A percentile compares a stretch with the other conserved stretches of the same genome.
These are phyloP conservation scores for Russula griseocarnosa DNA, from an alignment of 768 basidiomycete genomes.

Conservation along the genomic window DNA sequence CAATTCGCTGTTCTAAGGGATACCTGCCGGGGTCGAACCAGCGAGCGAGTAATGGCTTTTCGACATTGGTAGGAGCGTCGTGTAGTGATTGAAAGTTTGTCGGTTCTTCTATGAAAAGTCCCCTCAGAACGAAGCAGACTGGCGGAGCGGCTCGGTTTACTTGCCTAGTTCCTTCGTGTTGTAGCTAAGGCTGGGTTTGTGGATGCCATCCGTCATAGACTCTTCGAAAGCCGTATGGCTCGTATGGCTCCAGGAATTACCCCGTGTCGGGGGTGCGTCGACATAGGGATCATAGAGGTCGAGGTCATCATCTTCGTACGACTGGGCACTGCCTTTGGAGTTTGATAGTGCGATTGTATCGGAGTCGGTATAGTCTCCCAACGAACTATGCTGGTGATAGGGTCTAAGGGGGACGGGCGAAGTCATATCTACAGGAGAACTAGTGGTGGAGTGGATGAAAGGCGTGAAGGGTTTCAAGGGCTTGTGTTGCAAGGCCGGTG, in stretches of 20 bases:
- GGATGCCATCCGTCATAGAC: not conserved
- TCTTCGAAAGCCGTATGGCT: not conserved
- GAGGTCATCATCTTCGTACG: conserved; percentile 6
- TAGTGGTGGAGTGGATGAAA: conserved; percentile 23
- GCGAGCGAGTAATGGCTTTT: conserved; percentile 12
- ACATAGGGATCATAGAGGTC: conserved; percentile 18
- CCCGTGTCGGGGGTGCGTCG: not conserved
- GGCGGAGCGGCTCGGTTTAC: not conserved
- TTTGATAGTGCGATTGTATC: not conserved
- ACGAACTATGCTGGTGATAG: conserved; percentile 4
- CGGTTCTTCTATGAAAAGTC: conserved; percentile 4
- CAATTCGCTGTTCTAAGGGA: conserved; percentile 76
- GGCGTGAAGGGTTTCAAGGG: conserved; percentile 3
- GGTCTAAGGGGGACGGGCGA: conserved; percentile 8
- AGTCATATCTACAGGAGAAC: conserved; percentile 39
- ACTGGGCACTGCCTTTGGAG: conserved; percentile 15
- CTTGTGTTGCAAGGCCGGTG: not conserved
- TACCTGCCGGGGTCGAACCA: conserved; percentile 35
- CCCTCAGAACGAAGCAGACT: not conserved
- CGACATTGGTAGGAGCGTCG: not conserved
- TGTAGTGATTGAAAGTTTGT: not conserved
- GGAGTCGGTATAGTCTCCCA: not conserved
- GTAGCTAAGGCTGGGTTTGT: conserved; percentile 16
- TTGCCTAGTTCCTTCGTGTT: conserved; percentile 14
- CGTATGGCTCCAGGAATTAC: conserved; percentile 3